These are phyloP conservation scores for Rhizophagus sp. DNA, from an alignment of 192 early-diverging fungal genomes.

Conservation along the genomic window DNA sequence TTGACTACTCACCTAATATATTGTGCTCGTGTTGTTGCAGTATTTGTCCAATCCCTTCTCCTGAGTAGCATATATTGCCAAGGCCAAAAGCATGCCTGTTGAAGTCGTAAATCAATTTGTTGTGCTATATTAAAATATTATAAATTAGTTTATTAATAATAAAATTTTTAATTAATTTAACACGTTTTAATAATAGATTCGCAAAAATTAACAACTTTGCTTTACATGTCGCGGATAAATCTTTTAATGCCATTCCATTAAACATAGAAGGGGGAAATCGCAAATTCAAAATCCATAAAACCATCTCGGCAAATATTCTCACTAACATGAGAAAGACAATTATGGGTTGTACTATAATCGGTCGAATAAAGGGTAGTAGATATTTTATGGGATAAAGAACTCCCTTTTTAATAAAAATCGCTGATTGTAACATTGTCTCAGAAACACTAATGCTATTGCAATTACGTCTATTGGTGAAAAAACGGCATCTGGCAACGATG, in stretches of 20 bases:
- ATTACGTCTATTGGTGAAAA: conserved; percentile 35
- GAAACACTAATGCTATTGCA: conserved; percentile 42
- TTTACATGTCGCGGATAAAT: conserved; percentile 63
- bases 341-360: conserved; percentile 40
- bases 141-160: not conserved
- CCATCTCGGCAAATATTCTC: conserved; percentile 52
- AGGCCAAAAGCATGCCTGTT: conserved; percentile 86
- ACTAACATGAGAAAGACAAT: conserved; percentile 50
- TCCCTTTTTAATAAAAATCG: conserved; percentile 37
- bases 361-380: conserved; percentile 41
- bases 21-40: conserved; percentile 61
- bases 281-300: conserved; percentile 61
- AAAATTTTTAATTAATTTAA: conserved; percentile 6
- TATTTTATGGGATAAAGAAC: conserved; percentile 32
- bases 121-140: conserved; percentile 51
- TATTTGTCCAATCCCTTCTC: conserved; percentile 57
- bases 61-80: conserved; percentile 75
- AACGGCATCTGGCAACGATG: conserved; percentile 38
- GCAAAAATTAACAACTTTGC: not conserved
- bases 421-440: conserved; percentile 41
- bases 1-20: conserved; percentile 68
- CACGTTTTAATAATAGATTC: conserved; percentile 16
- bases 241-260: conserved; percentile 72
- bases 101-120: conserved; percentile 86
- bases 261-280: conserved; percentile 57